Evolutionary conservation across 139 green algal species (phyloP).

Genomic region (Picochlorum sp.): DNA sequence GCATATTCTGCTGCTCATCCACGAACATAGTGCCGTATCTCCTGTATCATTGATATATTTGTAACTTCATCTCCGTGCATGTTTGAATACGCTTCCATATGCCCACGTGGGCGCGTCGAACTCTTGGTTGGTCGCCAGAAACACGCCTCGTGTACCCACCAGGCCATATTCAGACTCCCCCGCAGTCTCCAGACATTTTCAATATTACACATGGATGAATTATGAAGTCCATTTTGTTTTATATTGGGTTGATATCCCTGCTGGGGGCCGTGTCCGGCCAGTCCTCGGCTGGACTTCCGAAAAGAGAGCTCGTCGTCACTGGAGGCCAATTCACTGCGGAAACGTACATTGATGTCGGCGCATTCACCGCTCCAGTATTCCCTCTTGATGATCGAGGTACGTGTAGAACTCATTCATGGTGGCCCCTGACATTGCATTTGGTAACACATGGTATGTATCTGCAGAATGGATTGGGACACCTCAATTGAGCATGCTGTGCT

Average conservation of each 20-base stretch:
- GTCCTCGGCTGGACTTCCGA: background rate
- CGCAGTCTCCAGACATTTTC: no score
- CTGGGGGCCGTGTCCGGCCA: background rate
- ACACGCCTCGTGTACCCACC: background rate
- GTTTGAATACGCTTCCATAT: no score
- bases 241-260: background rate
- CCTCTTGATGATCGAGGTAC: slow-evolving; percentile 1
- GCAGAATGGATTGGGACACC: slow-evolving; percentile 6
- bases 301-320: slow-evolving; percentile 1
- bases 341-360: slow-evolving; percentile 1
- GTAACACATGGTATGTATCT: background rate
- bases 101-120: background rate
- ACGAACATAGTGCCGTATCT: no score
- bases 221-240: no score
- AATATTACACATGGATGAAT: no score
- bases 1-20: no score
- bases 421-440: no score
- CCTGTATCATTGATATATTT: no score
- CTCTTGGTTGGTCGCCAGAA: background rate
- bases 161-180: background rate
- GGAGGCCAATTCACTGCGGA: background rate
- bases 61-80: no score
- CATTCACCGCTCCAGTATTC: background rate
- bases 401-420: background rate
- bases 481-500: slow-evolving; percentile 14